Evolutionary conservation across 306 rosid genomes (phyloP).

Genomic region (Lathyrus sativus): DNA sequence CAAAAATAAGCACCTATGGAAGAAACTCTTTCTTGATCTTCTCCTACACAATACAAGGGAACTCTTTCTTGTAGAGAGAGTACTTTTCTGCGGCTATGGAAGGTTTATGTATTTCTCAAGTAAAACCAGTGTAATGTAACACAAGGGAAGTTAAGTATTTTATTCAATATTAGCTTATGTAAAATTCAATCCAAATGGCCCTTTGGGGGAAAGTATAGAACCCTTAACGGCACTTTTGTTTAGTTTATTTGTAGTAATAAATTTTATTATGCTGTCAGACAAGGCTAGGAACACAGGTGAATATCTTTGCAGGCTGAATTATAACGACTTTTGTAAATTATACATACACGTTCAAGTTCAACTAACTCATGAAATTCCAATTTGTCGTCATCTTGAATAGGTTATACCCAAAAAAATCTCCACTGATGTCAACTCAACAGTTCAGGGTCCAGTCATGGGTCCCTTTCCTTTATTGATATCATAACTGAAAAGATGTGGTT

Average conservation of each 20-base stretch:
- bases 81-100: too few relatives aligned
- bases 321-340: background rate
- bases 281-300: slow-evolving; percentile 1
- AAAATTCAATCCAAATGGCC: background rate
- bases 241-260: background rate
- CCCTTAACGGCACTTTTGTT: background rate
- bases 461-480: background rate
- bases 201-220: background rate
- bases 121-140: background rate
- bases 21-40: too few relatives aligned
- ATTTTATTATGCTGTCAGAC: background rate
- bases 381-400: background rate
- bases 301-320: background rate
- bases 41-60: too few relatives aligned
- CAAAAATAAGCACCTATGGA: too few relatives aligned
- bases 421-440: background rate
- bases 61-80: too few relatives aligned
- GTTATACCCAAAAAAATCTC: background rate
- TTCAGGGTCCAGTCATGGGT: background rate
- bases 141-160: slow-evolving; percentile 8
- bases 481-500: slow-evolving; percentile 5
- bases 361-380: slow-evolving; percentile 5
- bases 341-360: background rate
- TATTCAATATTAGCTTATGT: background rate
- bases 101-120: background rate